A percentile compares a stretch with the other conserved stretches of the same genome.
Conservation (phyloP, 2,329 filamentous ascomycete genomes). For the Metarhizium anisopliae region DNA sequence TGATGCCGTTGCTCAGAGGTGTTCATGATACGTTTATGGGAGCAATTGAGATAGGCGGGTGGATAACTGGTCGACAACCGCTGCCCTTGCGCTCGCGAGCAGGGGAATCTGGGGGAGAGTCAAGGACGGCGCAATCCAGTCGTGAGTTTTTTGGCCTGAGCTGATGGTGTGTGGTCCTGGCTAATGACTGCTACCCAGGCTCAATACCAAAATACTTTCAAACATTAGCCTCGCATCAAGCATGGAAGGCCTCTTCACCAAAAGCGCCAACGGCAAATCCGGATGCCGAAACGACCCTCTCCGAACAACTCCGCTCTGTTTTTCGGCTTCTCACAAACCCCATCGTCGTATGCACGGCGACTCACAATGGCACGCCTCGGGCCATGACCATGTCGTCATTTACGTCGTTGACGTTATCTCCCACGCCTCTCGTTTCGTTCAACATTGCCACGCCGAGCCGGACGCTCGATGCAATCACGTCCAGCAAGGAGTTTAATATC, state of each 20-base stretch:
- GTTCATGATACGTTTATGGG: constrained; percentile 9
- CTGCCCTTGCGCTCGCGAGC: constrained; percentile 1
- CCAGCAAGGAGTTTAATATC: constrained; percentile 40
- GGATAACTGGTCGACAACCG: constrained; percentile 4
- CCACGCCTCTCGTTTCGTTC: constrained; percentile 44
- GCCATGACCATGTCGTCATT: constrained; percentile 55
- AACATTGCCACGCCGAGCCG: constrained; percentile 48
- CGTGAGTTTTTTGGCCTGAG: not conserved
- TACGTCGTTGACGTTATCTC: constrained; percentile 44
- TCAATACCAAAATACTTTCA: constrained; percentile 3
- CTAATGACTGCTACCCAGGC: not conserved
- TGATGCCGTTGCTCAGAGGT: constrained; percentile 8
- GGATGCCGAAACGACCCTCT: constrained; percentile 21
- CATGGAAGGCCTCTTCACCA: constrained; percentile 22
- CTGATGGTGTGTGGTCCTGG: not conserved
- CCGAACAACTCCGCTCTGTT: constrained; percentile 40
- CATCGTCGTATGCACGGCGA: constrained; percentile 46
- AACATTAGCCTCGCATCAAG: constrained; percentile 8
- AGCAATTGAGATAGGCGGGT: constrained; percentile 9
- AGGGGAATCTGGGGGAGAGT: not conserved
- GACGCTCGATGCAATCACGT: constrained; percentile 41
- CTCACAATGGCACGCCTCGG: constrained; percentile 25
- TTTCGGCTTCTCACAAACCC: constrained; percentile 47
- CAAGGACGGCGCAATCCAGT: not conserved
- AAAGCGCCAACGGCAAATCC: constrained; percentile 27